Conservation (phyloP, 2,329 filamentous ascomycete species). For the Aspergillus sp. region DNA sequence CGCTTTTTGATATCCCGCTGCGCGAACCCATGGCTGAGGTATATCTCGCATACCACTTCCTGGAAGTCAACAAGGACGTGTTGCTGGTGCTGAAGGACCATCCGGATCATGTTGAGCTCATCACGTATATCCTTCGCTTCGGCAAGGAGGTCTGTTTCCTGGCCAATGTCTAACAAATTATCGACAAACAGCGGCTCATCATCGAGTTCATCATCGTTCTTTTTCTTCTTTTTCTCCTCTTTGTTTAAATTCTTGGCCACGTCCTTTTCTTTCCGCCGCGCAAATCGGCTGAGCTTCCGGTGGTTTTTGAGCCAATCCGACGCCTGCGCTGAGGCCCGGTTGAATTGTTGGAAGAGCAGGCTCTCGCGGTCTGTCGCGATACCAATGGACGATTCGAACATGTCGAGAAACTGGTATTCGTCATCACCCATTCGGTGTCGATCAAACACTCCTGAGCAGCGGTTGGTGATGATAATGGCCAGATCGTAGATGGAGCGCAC, state of each 20-base stretch:
- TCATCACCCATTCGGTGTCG: constrained; percentile 58
- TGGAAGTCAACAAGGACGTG: constrained; percentile 37
- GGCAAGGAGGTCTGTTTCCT: constrained; percentile 60
- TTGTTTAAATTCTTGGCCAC: neutral
- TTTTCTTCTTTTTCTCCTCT: neutral
- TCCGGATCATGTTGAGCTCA: constrained; percentile 62
- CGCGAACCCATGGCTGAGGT: constrained; percentile 32
- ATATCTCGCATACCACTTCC: constrained; percentile 37
- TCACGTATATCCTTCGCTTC: constrained; percentile 69
- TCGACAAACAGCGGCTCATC: constrained; percentile 49
- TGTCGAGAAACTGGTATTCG: constrained; percentile 64
- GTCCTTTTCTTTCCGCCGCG: constrained; percentile 20
- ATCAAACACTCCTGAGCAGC: constrained; percentile 63
- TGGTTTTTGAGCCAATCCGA: constrained; percentile 55
- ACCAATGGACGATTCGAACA: constrained; percentile 66
- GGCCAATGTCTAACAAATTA: constrained; percentile 53
- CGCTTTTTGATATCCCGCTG: constrained; percentile 54
- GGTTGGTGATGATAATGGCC: constrained; percentile 60
- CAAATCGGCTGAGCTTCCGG: constrained; percentile 42
- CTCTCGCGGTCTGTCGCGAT: constrained; percentile 54
- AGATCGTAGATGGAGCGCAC: constrained; percentile 63
- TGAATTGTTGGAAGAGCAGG: constrained; percentile 60
- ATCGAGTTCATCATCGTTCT: constrained; percentile 24
- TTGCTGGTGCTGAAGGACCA: constrained; percentile 39
- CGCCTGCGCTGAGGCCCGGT: constrained; percentile 57